A percentile compares a stretch with the other conserved stretches of the same genome.
Evolutionary conservation across 2,329 filamentous ascomycete genomes (phyloP).

Genomic region (Aspergillus arachidicola): DNA sequence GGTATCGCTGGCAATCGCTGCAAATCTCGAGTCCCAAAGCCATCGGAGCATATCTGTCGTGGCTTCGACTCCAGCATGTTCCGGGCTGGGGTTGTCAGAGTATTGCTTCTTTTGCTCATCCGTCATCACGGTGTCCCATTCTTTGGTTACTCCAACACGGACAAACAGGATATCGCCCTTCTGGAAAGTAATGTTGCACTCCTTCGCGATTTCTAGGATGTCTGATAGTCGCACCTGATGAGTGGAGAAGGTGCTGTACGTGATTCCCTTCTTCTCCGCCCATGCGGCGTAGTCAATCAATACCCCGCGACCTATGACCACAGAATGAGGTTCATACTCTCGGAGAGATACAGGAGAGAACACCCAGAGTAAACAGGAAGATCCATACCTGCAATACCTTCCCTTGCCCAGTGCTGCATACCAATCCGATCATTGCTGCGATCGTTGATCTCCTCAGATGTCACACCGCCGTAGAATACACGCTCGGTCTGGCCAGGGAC

Average conservation of each 20-base stretch:
- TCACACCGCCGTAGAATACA: slow-evolving; percentile 55
- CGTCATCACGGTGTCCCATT: slow-evolving; percentile 46
- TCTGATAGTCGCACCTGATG: slow-evolving; percentile 42
- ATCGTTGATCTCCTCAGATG: slow-evolving; percentile 50
- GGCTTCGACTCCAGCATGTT: slow-evolving; percentile 53
- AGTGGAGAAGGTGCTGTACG: slow-evolving; percentile 45
- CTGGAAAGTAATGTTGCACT: slow-evolving; percentile 49
- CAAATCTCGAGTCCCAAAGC: slow-evolving; percentile 61
- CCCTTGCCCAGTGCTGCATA: slow-evolving; percentile 52
- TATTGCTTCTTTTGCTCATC: slow-evolving; percentile 33
- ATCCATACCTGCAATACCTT: slow-evolving; percentile 47
- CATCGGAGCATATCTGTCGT: slow-evolving; percentile 56
- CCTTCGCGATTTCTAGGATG: slow-evolving; percentile 43
- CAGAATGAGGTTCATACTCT: neutral
- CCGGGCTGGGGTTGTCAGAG: slow-evolving; percentile 40
- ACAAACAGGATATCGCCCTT: slow-evolving; percentile 58
- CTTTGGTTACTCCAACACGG: slow-evolving; percentile 44
- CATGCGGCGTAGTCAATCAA: slow-evolving; percentile 55
- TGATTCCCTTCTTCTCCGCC: slow-evolving; percentile 44
- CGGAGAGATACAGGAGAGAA: neutral
- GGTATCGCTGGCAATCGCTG: slow-evolving; percentile 61
- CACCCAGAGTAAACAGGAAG: neutral
- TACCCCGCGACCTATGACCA: slow-evolving; percentile 50
- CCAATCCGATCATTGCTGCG: slow-evolving; percentile 49
- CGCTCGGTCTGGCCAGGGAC: slow-evolving; percentile 40